Evolutionary conservation across 129 eudicot genomes (phyloP).

Genomic region (Apium graveolens): DNA sequence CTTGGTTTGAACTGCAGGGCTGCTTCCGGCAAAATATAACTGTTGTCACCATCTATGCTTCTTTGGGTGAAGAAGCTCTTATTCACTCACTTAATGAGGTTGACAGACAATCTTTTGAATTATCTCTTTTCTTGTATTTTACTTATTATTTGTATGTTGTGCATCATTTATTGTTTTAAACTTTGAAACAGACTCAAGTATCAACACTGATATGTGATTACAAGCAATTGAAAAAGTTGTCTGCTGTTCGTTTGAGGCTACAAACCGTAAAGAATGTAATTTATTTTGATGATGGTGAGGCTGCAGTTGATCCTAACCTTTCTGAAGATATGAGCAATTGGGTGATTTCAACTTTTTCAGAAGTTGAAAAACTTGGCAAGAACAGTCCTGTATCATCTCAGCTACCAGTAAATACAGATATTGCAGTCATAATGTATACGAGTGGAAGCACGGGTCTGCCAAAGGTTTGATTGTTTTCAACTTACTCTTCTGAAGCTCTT

Average conservation of each 20-base stretch:
- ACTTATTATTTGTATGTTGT: background rate
- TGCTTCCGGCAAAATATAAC: conserved; percentile 88
- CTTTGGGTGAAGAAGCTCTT: conserved; percentile 91
- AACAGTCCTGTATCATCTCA: conserved; percentile 42
- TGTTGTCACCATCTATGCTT: conserved; percentile 91
- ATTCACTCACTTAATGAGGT: conserved; percentile 97
- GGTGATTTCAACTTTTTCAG: conserved; percentile 55
- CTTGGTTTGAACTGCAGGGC: conserved; percentile 47
- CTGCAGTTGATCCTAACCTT: conserved; percentile 21
- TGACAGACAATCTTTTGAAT: background rate
- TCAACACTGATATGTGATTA: conserved; percentile 83
- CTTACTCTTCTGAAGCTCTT: background rate
- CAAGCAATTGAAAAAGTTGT: conserved; percentile 70
- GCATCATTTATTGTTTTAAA: background rate
- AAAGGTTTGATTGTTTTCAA: conserved; percentile 47
- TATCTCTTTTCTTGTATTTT: background rate
- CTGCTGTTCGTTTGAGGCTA: conserved; percentile 56
- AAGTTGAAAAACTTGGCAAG: conserved; percentile 70
- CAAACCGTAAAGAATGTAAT: conserved; percentile 51
- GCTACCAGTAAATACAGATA: conserved; percentile 70
- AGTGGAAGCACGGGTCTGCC: conserved; percentile 99
- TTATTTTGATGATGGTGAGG: conserved; percentile 65
- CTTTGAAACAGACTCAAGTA: conserved; percentile 64
- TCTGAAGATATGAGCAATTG: conserved; percentile 32
- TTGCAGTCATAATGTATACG: conserved; percentile 96